phyloP scores from a whole-genome alignment of 192 early-diverging fungal genomes.

The Coemansia sp. region DNA sequence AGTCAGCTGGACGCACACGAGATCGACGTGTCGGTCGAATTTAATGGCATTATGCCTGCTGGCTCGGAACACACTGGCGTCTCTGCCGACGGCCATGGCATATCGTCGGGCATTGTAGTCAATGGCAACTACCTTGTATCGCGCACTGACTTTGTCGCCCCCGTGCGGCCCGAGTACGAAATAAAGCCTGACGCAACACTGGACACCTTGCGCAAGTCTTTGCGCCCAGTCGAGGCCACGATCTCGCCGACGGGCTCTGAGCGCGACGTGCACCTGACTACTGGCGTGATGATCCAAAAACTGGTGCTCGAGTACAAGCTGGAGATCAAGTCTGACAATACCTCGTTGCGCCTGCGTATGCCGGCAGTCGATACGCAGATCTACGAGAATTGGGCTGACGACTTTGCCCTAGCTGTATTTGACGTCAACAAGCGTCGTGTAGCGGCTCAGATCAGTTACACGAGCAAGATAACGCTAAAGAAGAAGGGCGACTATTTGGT shows the following conservation, averaged over 20 bases:
- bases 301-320: conserved; percentile 78
- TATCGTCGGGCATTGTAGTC: conserved; percentile 25
- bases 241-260: conserved; percentile 68
- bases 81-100: conserved; percentile 28
- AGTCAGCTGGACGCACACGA: conserved; percentile 65
- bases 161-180: conserved; percentile 73
- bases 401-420: conserved; percentile 68
- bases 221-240: conserved; percentile 67
- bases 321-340: conserved; percentile 58
- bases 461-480: conserved; percentile 66
- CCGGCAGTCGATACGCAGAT: conserved; percentile 60
- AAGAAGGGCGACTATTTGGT: conserved; percentile 85
- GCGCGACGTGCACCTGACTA: conserved; percentile 73
- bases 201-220: conserved; percentile 64
- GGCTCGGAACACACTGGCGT: conserved; percentile 36
- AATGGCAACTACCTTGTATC: conserved; percentile 59
- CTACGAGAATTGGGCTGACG: conserved; percentile 81
- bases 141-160: conserved; percentile 71
- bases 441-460: conserved; percentile 72
- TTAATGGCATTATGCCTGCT: conserved; percentile 72
- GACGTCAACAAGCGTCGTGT: conserved; percentile 80
- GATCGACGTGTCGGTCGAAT: conserved; percentile 72
- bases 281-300: conserved; percentile 67
- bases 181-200: conserved; percentile 58
- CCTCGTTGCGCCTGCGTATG: conserved; percentile 50